phyloP scores from a whole-genome alignment of 352 stramenopile species.

The Peronosclerospora sorghi region DNA sequence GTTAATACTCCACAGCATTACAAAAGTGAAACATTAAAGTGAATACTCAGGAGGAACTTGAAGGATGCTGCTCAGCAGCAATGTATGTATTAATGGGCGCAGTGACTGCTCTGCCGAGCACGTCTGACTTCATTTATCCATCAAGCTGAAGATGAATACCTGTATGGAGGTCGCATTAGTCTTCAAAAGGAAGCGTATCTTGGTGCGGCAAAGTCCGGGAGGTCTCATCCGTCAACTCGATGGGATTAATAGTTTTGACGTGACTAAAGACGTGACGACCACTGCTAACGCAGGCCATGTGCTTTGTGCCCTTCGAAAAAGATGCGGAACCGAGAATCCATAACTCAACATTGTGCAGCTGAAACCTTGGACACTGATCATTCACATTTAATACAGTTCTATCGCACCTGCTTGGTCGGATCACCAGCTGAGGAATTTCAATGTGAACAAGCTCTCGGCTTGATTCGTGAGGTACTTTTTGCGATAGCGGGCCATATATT shows the following conservation, averaged over 20 bases:
- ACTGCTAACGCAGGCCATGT: slow-evolving; percentile 42
- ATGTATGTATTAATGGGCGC: slow-evolving; percentile 36
- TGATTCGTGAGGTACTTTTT: slow-evolving; percentile 61
- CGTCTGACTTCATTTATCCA: slow-evolving; percentile 19
- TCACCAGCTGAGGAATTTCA: slow-evolving; percentile 21
- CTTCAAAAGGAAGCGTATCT: slow-evolving; percentile 14
- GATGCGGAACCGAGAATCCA: slow-evolving; percentile 21
- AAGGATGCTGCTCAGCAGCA: slow-evolving; percentile 32
- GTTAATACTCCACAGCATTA: slow-evolving; percentile 43
- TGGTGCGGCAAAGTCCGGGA: slow-evolving; percentile 20
- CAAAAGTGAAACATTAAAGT: slow-evolving; percentile 65
- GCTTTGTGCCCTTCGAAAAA: slow-evolving; percentile 36
- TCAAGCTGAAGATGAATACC: slow-evolving; percentile 20
- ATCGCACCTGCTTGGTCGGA: slow-evolving; percentile 50
- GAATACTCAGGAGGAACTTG: slow-evolving; percentile 25
- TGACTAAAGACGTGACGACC: slow-evolving; percentile 39
- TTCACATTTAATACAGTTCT: slow-evolving; percentile 31
- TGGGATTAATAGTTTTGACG: slow-evolving; percentile 27
- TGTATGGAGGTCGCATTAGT: slow-evolving; percentile 33
- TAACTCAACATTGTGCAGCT: slow-evolving; percentile 34
- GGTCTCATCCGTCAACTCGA: slow-evolving; percentile 21
- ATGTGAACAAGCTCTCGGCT: slow-evolving; percentile 33
- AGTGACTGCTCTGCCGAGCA: slow-evolving; percentile 35
- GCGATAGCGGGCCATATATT: slow-evolving; percentile 43
- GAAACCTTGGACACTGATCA: slow-evolving; percentile 38